phyloP scores from a whole-genome alignment of 2,329 filamentous ascomycete genomes.

The Trichoderma brevicompactum region DNA sequence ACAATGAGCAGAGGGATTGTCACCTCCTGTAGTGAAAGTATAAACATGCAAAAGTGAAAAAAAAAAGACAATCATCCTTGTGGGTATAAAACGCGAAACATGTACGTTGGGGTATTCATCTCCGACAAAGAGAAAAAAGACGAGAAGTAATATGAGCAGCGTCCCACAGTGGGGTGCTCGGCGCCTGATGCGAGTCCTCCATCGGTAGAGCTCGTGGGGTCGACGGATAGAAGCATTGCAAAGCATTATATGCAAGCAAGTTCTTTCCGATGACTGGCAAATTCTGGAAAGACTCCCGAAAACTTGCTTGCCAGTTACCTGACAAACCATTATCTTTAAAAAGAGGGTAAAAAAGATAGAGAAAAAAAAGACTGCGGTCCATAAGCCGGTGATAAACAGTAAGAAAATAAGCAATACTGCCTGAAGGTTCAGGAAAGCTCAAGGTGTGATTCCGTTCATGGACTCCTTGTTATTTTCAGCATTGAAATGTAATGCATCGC shows the following conservation, averaged over 20 bases:
- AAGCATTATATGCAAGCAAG: neutral
- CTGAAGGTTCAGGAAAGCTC: constrained; percentile 14
- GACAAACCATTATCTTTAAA: constrained; percentile 3
- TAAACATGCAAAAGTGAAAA: constrained; percentile 29
- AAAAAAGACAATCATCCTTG: constrained; percentile 34
- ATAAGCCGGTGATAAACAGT: neutral
- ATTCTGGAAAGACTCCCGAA: neutral
- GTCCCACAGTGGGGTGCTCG: constrained; percentile 33
- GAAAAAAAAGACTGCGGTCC: neutral
- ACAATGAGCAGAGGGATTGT: constrained; percentile 29
- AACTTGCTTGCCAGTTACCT: constrained; percentile 1
- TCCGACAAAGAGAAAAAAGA: constrained; percentile 29
- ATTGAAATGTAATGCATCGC: constrained; percentile 11
- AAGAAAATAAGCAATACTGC: constrained; percentile 20
- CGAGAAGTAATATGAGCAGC: constrained; percentile 26
- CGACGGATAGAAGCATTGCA: neutral
- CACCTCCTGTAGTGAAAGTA: constrained; percentile 30
- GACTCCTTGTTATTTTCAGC: neutral
- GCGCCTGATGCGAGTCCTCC: constrained; percentile 33
- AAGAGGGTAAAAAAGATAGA: neutral
- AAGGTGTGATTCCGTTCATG: neutral
- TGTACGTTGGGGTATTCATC: constrained; percentile 20
- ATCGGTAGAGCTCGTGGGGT: constrained; percentile 15
- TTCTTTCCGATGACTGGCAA: neutral
- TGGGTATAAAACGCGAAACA: constrained; percentile 35